phyloP scores from a whole-genome alignment of 768 basidiomycete species.

The Russula emetica region DNA sequence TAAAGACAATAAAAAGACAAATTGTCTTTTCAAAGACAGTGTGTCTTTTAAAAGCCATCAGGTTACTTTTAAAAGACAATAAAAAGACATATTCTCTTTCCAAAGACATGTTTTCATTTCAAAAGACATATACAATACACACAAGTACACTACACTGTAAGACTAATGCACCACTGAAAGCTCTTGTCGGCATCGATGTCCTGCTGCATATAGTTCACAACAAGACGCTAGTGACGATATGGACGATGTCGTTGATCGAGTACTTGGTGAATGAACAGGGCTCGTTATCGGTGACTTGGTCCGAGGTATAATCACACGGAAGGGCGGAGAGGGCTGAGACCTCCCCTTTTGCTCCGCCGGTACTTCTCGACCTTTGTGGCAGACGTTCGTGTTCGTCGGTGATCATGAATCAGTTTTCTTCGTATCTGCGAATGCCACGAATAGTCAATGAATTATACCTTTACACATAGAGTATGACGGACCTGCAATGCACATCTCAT shows the following conservation, averaged over 20 bases:
- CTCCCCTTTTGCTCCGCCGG: neutral
- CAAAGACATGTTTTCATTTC: too few species aligned
- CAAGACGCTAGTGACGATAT: constrained; percentile 46
- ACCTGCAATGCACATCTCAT: constrained; percentile 19
- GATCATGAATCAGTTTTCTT: constrained; percentile 17
- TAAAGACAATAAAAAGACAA: too few species aligned
- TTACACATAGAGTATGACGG: constrained; percentile 14
- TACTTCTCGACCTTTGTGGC: neutral
- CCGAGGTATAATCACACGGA: constrained; percentile 20
- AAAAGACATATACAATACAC: too few species aligned
- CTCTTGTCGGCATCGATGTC: too few species aligned
- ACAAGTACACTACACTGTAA: too few species aligned
- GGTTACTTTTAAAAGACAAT: too few species aligned
- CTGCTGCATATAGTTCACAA: too few species aligned
- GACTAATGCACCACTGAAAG: too few species aligned
- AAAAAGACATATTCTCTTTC: too few species aligned
- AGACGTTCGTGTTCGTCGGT: constrained; percentile 12
- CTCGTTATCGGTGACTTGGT: constrained; percentile 6
- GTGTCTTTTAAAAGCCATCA: too few species aligned
- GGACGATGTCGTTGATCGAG: constrained; percentile 41
- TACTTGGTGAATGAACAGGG: constrained; percentile 29
- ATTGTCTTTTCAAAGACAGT: too few species aligned
- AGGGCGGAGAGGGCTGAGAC: neutral
- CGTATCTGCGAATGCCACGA: constrained; percentile 3
- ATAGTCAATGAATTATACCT: neutral